Evolutionary conservation across 2,329 filamentous ascomycete genomes (phyloP).

Genomic region (Fusarium tuaranense): DNA sequence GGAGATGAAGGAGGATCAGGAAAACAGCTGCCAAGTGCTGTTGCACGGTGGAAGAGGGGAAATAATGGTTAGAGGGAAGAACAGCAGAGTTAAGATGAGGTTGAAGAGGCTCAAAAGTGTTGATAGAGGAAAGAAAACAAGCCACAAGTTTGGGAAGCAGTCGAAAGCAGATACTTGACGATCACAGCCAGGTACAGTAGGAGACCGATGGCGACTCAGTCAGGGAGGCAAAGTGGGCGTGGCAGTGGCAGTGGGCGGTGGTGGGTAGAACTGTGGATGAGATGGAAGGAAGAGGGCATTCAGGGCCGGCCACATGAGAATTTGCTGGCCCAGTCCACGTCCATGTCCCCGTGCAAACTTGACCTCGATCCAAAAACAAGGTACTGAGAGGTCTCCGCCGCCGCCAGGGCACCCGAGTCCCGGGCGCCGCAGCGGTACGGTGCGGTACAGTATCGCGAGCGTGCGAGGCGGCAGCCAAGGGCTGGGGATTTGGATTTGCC

Average conservation of each 20-base stretch:
- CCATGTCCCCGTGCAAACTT: not conserved
- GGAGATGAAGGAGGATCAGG: constrained; percentile 6
- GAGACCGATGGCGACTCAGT: constrained; percentile 11
- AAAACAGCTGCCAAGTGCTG: constrained; percentile 6
- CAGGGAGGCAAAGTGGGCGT: constrained; percentile 18
- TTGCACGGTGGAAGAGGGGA: constrained; percentile 6
- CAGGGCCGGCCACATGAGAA: constrained; percentile 23
- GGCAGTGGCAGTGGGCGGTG: not conserved
- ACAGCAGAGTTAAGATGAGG: not conserved
- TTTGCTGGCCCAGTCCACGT: constrained; percentile 10
- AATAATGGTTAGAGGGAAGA: not conserved
- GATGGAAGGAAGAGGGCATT: constrained; percentile 28
- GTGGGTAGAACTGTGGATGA: constrained; percentile 1
- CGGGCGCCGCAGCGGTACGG: constrained; percentile 17
- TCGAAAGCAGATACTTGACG: constrained; percentile 22
- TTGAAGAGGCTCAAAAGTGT: constrained; percentile 6
- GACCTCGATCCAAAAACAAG: constrained; percentile 9
- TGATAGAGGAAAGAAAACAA: constrained; percentile 10
- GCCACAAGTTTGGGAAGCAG: constrained; percentile 15
- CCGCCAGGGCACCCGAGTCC: constrained; percentile 34
- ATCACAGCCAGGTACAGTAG: constrained; percentile 7
- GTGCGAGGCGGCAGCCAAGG: constrained; percentile 29
- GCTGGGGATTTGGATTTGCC: constrained; percentile 22
- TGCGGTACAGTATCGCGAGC: constrained; percentile 11
- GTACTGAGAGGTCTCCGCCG: not conserved